Evolutionary conservation across 1,284 basidiomycete species (phyloP).

Genomic region (Entoloma clypeatum): DNA sequence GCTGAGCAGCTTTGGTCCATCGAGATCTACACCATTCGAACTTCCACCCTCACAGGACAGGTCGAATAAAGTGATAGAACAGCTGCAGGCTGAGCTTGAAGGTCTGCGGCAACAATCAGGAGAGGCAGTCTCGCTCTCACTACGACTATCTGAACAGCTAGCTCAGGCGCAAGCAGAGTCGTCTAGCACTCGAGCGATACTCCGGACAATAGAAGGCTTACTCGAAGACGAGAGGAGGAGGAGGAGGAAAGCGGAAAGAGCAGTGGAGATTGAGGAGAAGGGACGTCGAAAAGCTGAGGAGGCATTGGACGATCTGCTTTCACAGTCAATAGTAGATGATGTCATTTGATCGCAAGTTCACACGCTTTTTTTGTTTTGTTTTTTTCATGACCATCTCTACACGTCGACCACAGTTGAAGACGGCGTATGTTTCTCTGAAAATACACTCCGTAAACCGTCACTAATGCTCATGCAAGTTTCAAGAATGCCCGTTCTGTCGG

Average conservation of each 20-base stretch:
- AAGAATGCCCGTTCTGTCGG: constrained; percentile 67
- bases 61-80: constrained; percentile 46
- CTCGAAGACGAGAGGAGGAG: constrained; percentile 57
- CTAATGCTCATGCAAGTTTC: constrained; percentile 47
- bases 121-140: constrained; percentile 58
- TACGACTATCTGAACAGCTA: constrained; percentile 62
- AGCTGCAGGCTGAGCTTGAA: constrained; percentile 59
- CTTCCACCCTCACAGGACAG: constrained; percentile 32
- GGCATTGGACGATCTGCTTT: constrained; percentile 30
- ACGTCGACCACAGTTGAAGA: constrained; percentile 49
- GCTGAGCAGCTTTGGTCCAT: constrained; percentile 24
- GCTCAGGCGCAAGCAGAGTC: constrained; percentile 57
- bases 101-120: constrained; percentile 58
- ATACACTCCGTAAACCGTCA: background rate
- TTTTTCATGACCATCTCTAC: constrained; percentile 31
- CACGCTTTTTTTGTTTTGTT: background rate
- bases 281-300: constrained; percentile 51
- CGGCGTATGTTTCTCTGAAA: constrained; percentile 44
- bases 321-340: constrained; percentile 18
- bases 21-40: constrained; percentile 26
- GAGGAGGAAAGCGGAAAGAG: constrained; percentile 54
- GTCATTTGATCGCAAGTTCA: background rate
- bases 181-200: constrained; percentile 45
- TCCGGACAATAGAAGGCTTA: constrained; percentile 51
- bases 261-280: constrained; percentile 47